Percentiles rank a stretch among this genome's conserved stretches.
Conservation (phyloP, 306 rosid species). For the Cicer pinnatifidum region DNA sequence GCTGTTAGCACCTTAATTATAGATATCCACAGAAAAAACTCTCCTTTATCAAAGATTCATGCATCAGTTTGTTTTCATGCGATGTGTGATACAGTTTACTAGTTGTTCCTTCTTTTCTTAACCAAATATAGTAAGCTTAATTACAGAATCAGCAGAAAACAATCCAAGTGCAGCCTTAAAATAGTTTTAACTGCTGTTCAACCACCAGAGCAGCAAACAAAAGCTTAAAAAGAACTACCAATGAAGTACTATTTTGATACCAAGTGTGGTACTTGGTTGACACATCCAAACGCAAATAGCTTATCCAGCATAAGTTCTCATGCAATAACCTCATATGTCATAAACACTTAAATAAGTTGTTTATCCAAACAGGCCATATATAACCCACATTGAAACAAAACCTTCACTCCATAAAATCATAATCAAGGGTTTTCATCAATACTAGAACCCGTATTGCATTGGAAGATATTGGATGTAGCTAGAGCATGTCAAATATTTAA, state of each 20-base stretch:
- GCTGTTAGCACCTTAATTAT: slow-evolving; percentile 3
- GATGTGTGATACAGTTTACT: slow-evolving; percentile 25
- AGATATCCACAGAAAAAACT: background rate
- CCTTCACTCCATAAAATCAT: background rate
- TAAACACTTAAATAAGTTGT: too few relatives aligned
- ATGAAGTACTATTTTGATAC: slow-evolving; percentile 30
- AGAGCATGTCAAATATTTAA: slow-evolving; percentile 4
- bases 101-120: slow-evolving; percentile 22
- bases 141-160: background rate
- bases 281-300: too few relatives aligned
- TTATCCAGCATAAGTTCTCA: too few relatives aligned
- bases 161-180: slow-evolving; percentile 10
- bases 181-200: slow-evolving; percentile 4
- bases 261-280: background rate
- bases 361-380: too few relatives aligned
- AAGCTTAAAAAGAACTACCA: slow-evolving; percentile 20
- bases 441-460: background rate
- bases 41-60: slow-evolving; percentile 21
- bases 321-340: too few relatives aligned
- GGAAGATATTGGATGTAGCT: background rate
- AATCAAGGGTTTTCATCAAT: background rate
- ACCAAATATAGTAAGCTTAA: slow-evolving; percentile 32
- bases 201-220: slow-evolving; percentile 13
- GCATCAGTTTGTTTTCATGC: slow-evolving; percentile 10
- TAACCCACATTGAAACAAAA: slow-evolving; percentile 25